Evolutionary conservation across 805 yeast genomes (phyloP).

Genomic region (Pichia nanzhaoensis): DNA sequence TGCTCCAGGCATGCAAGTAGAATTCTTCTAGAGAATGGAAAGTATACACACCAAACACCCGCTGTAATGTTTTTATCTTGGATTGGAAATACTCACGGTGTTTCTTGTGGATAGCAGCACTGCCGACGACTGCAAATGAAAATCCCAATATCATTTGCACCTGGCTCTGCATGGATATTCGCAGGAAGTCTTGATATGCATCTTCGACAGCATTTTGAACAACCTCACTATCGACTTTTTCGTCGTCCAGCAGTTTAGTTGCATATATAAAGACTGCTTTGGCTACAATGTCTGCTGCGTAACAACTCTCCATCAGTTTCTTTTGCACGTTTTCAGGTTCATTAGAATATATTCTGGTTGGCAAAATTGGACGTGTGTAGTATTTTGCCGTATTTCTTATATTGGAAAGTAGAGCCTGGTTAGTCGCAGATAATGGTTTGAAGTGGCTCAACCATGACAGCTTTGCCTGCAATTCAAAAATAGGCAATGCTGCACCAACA

Average conservation of each 20-base stretch:
- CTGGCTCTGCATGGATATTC: conserved; percentile 14
- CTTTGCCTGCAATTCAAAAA: conserved; percentile 34
- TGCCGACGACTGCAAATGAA: conserved; percentile 18
- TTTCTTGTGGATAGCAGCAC: conserved; percentile 9
- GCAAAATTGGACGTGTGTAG: conserved; percentile 15
- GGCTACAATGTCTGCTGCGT: conserved; percentile 14
- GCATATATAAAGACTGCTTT: conserved; percentile 14
- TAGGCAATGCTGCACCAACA: conserved; percentile 33
- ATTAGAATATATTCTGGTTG: conserved; percentile 10
- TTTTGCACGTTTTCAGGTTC: conserved; percentile 17
- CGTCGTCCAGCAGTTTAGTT: conserved; percentile 13
- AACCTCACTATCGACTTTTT: conserved; percentile 4
- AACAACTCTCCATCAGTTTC: conserved; percentile 18
- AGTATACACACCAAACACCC: conserved; percentile 9
- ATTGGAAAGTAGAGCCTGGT: conserved; percentile 1
- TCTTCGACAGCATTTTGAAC: conserved; percentile 10
- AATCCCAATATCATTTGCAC: conserved; percentile 14
- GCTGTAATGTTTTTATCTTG: conserved; percentile 13
- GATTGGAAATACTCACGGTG: conserved; percentile 14
- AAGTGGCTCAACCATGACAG: conserved; percentile 29
- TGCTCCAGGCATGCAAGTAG: conserved; percentile 13
- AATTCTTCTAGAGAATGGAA: conserved; percentile 10
- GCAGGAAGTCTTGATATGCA: conserved; percentile 9
- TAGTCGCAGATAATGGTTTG: conserved; percentile 10
- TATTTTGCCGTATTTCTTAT: conserved; percentile 13